Conservation (phyloP, 2,329 filamentous ascomycete genomes). For the Colletotrichum sp. region DNA sequence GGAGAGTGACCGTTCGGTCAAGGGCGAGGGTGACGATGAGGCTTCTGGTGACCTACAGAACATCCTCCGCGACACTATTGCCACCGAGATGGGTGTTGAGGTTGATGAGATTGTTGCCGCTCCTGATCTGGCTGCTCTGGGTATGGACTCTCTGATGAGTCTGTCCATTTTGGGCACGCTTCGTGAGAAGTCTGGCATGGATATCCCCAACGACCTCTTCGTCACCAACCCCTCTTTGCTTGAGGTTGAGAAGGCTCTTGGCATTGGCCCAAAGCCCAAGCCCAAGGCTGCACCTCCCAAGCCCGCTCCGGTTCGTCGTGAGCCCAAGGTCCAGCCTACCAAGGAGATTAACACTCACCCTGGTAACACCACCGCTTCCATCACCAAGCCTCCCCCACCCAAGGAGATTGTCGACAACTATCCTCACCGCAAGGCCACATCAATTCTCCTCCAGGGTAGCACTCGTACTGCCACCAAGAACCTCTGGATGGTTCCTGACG, state of each 20-base stretch:
- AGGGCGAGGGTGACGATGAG: slow-evolving; percentile 41
- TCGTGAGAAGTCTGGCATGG: slow-evolving; percentile 57
- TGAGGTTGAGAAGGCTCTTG: slow-evolving; percentile 69
- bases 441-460: slow-evolving; percentile 55
- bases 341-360: slow-evolving; percentile 30
- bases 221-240: slow-evolving; percentile 66
- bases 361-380: slow-evolving; percentile 51
- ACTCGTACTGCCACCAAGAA: slow-evolving; percentile 45
- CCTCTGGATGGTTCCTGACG: slow-evolving; percentile 61
- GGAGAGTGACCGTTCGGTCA: slow-evolving; percentile 53
- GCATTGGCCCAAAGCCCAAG: slow-evolving; percentile 50
- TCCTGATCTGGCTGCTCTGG: slow-evolving; percentile 59
- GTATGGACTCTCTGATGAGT: slow-evolving; percentile 65
- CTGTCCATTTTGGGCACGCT: slow-evolving; percentile 60
- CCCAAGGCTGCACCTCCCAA: slow-evolving; percentile 31
- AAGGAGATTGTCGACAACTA: slow-evolving; percentile 45
- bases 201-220: slow-evolving; percentile 65
- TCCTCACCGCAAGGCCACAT: slow-evolving; percentile 55
- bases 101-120: slow-evolving; percentile 64
- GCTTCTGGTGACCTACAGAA: slow-evolving; percentile 46
- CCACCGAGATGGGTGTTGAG: slow-evolving; percentile 75
- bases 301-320: slow-evolving; percentile 17
- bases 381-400: slow-evolving; percentile 46
- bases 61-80: slow-evolving; percentile 69
- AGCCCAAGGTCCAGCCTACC: slow-evolving; percentile 24